Evolutionary conservation across 768 basidiomycete genomes (phyloP), one percentile per base, ranked within the genome.

Genomic region (Termitomyces sp.): DNA sequence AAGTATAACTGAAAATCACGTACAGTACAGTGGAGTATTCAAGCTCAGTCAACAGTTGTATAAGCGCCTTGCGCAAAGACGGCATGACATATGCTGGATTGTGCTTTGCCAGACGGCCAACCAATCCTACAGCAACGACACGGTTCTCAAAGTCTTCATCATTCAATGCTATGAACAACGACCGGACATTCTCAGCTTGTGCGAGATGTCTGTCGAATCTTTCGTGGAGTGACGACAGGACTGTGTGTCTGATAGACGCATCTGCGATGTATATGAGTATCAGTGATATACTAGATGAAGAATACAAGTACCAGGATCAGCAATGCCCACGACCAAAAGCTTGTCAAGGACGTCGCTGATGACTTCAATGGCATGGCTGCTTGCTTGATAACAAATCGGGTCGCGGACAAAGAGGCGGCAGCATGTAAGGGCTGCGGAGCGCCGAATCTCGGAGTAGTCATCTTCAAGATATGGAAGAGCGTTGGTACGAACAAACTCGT

Each of bases 1-100:
- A 52, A 31, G 29, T 20, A 54, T 17, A 14, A 14, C 4, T n/a
- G 20, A 36, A 5, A n/a, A 29, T 15, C 12, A 68, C 69, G 32
- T 59, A 86, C 94, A 78, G 75, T 55, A 94, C 87, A 2, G 92
- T 95, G 4, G 95, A 94, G 70, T 98, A 98, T 76, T 98, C 96
- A 42, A 99, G 77, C 75, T 98, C 97, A 0, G 97, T 98, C 60
- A 99, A 79, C 7, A 99, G 83, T 71, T 98, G 96, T 59, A 98
- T 97, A 61, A 99, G 79, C 1, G 95, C 89, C 74, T 98, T 98
- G 51, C 97, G 85, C 29, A 99, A 79, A 4, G 94, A 94, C 9
- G 97, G 96, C 91, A 99, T 98, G 20, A 99, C 95, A 77, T 98
- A 97, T 15, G 97, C 97, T 0, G 97, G 97, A 69, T 99, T 99